These are phyloP conservation scores for Hemisphaericaspora nanyangensis DNA, from an alignment of 805 yeast genomes.

Conservation along the genomic window DNA sequence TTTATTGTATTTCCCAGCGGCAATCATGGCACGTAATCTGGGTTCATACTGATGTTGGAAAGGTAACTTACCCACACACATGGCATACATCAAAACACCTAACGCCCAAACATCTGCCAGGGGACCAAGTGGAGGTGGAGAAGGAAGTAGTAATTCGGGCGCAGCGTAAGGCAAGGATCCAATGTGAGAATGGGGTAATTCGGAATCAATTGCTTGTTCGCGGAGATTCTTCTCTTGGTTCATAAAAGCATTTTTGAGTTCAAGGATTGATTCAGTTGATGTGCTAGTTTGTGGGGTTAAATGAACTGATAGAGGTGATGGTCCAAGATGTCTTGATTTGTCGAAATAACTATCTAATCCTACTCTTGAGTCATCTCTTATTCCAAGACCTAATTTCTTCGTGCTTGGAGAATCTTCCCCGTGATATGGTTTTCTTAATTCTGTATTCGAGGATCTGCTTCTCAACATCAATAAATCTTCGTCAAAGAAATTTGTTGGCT, in stretches of 20 bases:
- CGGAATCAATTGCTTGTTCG: slow-evolving; percentile 27
- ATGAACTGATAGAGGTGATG: slow-evolving; percentile 29
- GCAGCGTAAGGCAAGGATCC: slow-evolving; percentile 93
- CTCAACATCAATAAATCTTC: slow-evolving; percentile 21
- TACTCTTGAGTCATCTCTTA: slow-evolving; percentile 27
- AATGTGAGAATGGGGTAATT: slow-evolving; percentile 62
- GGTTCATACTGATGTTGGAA: slow-evolving; percentile 85
- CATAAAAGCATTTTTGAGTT: not conserved
- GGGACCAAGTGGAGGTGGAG: slow-evolving; percentile 60
- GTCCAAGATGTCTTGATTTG: slow-evolving; percentile 27
- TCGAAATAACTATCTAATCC: slow-evolving; percentile 11
- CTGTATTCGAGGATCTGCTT: slow-evolving; percentile 31
- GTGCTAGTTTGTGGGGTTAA: slow-evolving; percentile 19
- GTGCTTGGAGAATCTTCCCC: slow-evolving; percentile 29
- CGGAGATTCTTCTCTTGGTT: not conserved
- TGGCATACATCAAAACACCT: slow-evolving; percentile 73
- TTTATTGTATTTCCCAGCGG: slow-evolving; percentile 60
- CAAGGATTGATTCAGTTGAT: slow-evolving; percentile 1
- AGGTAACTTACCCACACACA: slow-evolving; percentile 72
- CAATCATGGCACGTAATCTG: slow-evolving; percentile 65
- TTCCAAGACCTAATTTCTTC: slow-evolving; percentile 15
- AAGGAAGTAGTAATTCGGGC: slow-evolving; percentile 72
- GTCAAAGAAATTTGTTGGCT: slow-evolving; percentile 4
- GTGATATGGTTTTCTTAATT: slow-evolving; percentile 29
- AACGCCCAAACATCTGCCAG: slow-evolving; percentile 88